Conservation (phyloP, 2,329 filamentous ascomycete genomes). For the Blastomyces parvus region DNA sequence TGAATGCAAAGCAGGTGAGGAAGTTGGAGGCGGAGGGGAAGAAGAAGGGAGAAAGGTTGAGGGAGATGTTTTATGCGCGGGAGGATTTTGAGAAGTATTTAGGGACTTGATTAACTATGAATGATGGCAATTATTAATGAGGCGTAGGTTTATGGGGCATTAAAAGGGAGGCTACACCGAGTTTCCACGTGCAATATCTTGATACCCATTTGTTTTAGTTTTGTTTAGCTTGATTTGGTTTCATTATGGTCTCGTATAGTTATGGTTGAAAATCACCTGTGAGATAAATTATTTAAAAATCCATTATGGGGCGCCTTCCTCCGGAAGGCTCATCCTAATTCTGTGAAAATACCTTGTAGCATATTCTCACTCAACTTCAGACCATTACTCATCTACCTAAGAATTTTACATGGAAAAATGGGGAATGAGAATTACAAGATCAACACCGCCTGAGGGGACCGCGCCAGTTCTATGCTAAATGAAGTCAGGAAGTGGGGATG, state of each 20-base stretch:
- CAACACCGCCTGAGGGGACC: not conserved
- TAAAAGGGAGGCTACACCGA: not conserved
- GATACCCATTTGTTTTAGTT: not conserved
- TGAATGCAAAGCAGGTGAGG: conserved; percentile 63
- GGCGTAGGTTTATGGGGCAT: not conserved
- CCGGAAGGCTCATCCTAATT: not conserved
- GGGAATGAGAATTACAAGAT: not conserved
- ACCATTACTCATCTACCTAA: not conserved
- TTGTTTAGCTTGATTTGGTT: not conserved
- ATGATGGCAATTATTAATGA: not conserved
- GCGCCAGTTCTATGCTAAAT: conserved; percentile 6
- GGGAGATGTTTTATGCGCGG: conserved; percentile 62
- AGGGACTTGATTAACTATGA: conserved; percentile 27
- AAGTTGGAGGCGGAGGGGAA: conserved; percentile 53
- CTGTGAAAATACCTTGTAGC: not conserved
- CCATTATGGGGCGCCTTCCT: no score
- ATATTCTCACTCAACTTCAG: not conserved
- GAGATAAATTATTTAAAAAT: not conserved
- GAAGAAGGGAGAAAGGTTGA: conserved; percentile 53
- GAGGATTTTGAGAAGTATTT: conserved; percentile 71
- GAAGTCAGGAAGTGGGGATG: not conserved
- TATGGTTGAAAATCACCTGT: not conserved
- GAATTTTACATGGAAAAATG: not conserved
- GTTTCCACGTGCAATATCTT: not conserved
- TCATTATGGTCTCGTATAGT: not conserved